These are phyloP conservation scores for Trematosphaeria pertusa DNA, from an alignment of 2,329 filamentous ascomycete genomes.

Conservation along the genomic window DNA sequence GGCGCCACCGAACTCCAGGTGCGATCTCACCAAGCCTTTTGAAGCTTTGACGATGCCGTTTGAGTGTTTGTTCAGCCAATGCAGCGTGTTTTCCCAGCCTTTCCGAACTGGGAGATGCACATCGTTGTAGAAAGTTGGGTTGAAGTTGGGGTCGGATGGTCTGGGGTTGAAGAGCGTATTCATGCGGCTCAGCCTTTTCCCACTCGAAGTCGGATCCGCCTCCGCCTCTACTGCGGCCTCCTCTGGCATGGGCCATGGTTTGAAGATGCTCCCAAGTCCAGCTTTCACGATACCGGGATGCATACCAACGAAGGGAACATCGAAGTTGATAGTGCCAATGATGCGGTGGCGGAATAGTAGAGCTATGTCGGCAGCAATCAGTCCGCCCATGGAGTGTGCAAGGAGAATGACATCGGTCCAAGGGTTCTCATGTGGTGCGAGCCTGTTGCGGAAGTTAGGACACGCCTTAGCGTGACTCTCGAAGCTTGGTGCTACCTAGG, in stretches of 20 bases:
- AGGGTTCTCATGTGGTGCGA: constrained; percentile 75
- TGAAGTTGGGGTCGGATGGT: constrained; percentile 68
- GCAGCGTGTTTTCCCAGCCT: constrained; percentile 70
- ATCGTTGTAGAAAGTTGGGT: constrained; percentile 79
- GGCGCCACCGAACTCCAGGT: constrained; percentile 82
- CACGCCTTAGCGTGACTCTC: too few relatives aligned
- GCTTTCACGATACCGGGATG: constrained; percentile 87
- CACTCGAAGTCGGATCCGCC: constrained; percentile 16
- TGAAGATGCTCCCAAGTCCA: constrained; percentile 80
- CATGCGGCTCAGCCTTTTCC: constrained; percentile 36
- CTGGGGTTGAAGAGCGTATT: constrained; percentile 48
- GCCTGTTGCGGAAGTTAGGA: constrained; percentile 53
- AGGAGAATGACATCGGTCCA: constrained; percentile 81
- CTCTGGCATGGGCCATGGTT: constrained; percentile 47
- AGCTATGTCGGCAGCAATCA: constrained; percentile 80
- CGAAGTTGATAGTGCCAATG: constrained; percentile 80
- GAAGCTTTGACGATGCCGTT: constrained; percentile 75
- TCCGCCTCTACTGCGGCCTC: constrained; percentile 19
- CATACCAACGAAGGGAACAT: constrained; percentile 86
- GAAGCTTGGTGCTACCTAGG: too few relatives aligned
- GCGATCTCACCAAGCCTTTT: constrained; percentile 76
- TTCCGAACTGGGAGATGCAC: constrained; percentile 71
- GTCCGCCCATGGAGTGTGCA: constrained; percentile 89
- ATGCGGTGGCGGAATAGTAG: constrained; percentile 79
- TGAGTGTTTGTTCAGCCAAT: constrained; percentile 84